Base-by-base conservation (phyloP, 805 yeast species). In the Torulaspora franciscae region DNA sequence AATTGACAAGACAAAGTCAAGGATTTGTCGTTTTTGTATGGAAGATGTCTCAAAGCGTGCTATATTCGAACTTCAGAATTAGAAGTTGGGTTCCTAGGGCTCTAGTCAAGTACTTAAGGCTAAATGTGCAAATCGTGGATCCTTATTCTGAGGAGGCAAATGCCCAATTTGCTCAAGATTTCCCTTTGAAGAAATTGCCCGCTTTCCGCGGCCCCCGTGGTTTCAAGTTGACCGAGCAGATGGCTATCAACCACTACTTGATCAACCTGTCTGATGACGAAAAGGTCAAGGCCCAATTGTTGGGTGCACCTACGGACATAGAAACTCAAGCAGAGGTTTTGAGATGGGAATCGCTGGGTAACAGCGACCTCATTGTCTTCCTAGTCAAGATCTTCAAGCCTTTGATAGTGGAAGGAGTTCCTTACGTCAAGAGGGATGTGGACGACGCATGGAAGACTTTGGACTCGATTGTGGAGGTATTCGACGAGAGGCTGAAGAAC, bases 301-400 rank as follows among this genome's bases (percentile, higher is more conserved):
- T 79, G 54, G 97, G 96, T 59, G 45, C 48, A 2, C 49, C 50
- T 9, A 42, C 46, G 11, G 54, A 55, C 19, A 43, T 56, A 19
- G 50, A 50, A 34, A 46, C 50, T 13, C 77, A 79, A 62, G 86
- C 67, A 44, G 65, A 65, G 52, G 73, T 89, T 59, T 65, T 88
- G 59, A 81, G 74, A 70, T 88, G 95, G 93, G 59, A 81, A 64
- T 85, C 96, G 8, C 72, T 84, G 56, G 71, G 79, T 65, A 86
- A 83, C 76, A 61, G 79, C 55, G 96, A 89, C 60, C 56, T 83
- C 48, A 65, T 83, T 56, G 56, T 71, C 30, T 57, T 68, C 43
- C 56, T 74, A 46, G 75, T 76, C 50, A 57, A 52, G 36, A 76
- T 77, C 56, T 76, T 83, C 69, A 63, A 68, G 48, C 83, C 86